A percentile compares a stretch with the other conserved stretches of the same genome.
These are phyloP conservation scores for Blumeria hordei DNA, from an alignment of 2,329 filamentous ascomycete species.

Conservation along the genomic window DNA sequence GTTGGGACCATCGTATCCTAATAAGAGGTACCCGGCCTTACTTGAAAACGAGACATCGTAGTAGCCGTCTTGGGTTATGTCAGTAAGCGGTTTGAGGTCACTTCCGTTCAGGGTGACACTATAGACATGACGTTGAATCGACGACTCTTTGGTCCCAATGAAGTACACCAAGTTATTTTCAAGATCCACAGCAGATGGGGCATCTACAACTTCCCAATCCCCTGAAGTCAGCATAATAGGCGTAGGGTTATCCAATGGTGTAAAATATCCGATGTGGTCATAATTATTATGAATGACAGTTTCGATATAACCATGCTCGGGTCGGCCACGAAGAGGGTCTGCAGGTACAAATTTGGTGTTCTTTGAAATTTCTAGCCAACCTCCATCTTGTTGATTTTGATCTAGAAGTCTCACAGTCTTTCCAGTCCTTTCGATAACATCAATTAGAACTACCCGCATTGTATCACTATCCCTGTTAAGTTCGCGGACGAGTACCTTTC, in stretches of 20 bases:
- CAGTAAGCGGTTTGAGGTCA: constrained; percentile 46
- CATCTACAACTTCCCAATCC: constrained; percentile 73
- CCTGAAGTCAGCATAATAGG: constrained; percentile 73
- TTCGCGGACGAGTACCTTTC: constrained; percentile 65
- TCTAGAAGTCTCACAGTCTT: constrained; percentile 60
- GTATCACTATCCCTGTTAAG: constrained; percentile 86
- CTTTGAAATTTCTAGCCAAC: constrained; percentile 90
- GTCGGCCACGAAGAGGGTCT: constrained; percentile 49
- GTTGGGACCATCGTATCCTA: constrained; percentile 61
- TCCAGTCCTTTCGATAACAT: constrained; percentile 48
- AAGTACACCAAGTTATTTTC: constrained; percentile 80
- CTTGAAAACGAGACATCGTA: constrained; percentile 68
- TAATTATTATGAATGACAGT: constrained; percentile 66
- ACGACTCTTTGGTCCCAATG: constrained; percentile 60
- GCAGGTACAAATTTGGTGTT: constrained; percentile 69
- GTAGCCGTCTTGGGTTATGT: constrained; percentile 49
- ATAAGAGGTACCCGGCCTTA: constrained; percentile 57
- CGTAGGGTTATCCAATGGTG: constrained; percentile 59
- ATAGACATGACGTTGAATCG: constrained; percentile 80
- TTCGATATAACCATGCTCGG: constrained; percentile 78
- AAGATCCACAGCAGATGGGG: constrained; percentile 65
- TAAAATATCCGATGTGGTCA: constrained; percentile 85
- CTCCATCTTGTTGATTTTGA: constrained; percentile 67
- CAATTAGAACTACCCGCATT: constrained; percentile 69
- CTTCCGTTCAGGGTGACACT: constrained; percentile 66